A percentile compares a stretch with the other conserved stretches of the same genome.
Evolutionary conservation across 169 alveolate genomes (phyloP).

Genomic region (Fabrea salina): DNA sequence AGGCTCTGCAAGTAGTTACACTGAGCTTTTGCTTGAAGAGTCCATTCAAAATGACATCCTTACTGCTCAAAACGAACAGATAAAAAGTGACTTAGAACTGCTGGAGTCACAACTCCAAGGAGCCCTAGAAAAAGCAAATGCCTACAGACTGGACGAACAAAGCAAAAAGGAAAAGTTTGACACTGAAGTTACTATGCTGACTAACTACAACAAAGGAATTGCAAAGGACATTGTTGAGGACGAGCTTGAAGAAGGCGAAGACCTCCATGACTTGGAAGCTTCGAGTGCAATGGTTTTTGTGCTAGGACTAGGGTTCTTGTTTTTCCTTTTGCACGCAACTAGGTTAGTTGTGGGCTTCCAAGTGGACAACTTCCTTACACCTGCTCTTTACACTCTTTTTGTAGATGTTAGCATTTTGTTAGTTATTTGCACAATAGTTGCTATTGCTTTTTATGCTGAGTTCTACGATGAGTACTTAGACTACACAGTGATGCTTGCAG

Average conservation of each 20-base stretch:
- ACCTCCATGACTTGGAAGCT: not conserved
- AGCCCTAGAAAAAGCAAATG: too few species aligned
- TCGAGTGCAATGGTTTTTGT: not conserved
- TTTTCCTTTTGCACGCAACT: not conserved
- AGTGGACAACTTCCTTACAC: not conserved
- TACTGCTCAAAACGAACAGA: too few species aligned
- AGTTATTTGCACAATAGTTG: not conserved
- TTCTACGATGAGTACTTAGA: not conserved
- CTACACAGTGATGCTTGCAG: not conserved
- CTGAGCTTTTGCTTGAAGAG: too few species aligned
- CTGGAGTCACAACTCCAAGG: too few species aligned
- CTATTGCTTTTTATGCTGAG: not conserved
- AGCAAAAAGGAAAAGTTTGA: too few species aligned
- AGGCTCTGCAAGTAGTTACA: too few species aligned
- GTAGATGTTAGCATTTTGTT: conserved; percentile 15
- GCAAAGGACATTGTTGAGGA: not conserved
- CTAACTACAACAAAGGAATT: too few species aligned
- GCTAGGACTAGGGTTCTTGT: conserved; percentile 10
- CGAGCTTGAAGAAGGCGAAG: not conserved
- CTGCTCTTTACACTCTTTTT: conserved; percentile 14
- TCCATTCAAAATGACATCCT: too few species aligned
- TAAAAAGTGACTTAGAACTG: too few species aligned
- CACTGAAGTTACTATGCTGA: too few species aligned
- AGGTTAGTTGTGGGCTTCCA: not conserved
- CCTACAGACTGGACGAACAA: too few species aligned